Evolutionary conservation across 306 rosid species (phyloP).

Genomic region (Medicago lupulina): DNA sequence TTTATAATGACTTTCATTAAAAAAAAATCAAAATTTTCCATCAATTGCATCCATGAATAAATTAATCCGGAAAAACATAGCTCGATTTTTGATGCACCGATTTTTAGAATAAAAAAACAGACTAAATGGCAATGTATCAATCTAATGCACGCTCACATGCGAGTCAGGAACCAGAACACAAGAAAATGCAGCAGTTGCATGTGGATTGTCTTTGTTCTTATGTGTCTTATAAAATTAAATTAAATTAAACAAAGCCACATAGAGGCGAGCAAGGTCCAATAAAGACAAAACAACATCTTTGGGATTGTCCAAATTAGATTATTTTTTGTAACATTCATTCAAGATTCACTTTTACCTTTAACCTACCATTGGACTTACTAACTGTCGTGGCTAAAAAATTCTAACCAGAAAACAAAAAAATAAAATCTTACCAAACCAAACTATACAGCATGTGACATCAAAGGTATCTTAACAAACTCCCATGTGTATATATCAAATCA

Average conservation of each 20-base stretch:
- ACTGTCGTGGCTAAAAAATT: constrained; percentile 24
- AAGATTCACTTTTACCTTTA: constrained; percentile 8
- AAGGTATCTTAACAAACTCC: constrained; percentile 40
- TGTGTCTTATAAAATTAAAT: background rate
- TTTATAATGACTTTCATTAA: too few relatives aligned
- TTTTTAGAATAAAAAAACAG: background rate
- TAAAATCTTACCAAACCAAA: background rate
- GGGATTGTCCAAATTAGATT: constrained; percentile 42
- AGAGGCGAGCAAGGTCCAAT: constrained; percentile 23
- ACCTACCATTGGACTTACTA: constrained; percentile 31
- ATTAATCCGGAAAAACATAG: background rate
- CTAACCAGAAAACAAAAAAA: background rate
- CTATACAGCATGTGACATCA: constrained; percentile 42
- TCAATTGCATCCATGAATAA: too few relatives aligned
- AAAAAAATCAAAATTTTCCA: too few relatives aligned
- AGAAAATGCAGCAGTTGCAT: constrained; percentile 54
- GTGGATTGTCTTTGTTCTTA: constrained; percentile 51
- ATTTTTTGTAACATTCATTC: background rate
- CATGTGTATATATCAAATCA: constrained; percentile 49
- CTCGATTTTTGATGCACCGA: constrained; percentile 45
- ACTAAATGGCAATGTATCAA: constrained; percentile 14
- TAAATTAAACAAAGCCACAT: constrained; percentile 8
- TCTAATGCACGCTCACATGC: constrained; percentile 53
- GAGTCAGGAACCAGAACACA: constrained; percentile 51
- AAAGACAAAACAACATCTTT: constrained; percentile 40